Conservation (phyloP, 225 moss, liverwort and hornwort species). For the Bryum argenteum region DNA sequence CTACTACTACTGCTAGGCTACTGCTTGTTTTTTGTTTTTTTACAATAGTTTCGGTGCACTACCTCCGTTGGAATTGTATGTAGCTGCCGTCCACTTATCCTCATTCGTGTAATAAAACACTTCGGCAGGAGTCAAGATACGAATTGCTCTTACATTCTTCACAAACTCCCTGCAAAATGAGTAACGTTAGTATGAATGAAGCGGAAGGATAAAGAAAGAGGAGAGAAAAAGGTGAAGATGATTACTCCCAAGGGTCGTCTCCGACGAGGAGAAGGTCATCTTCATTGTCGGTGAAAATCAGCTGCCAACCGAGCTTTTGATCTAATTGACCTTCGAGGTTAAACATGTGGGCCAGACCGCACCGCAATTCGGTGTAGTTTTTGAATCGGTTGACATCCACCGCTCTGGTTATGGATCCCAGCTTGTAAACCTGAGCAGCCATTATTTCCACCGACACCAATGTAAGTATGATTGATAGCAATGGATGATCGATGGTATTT, state of each 20-base stretch:
- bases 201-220: too few species aligned
- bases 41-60: conserved; percentile 57
- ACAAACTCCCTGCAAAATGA: conserved; percentile 66
- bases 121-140: conserved; percentile 83
- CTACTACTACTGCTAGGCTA: conserved; percentile 2
- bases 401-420: conserved; percentile 86
- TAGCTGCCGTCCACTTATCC: conserved; percentile 50
- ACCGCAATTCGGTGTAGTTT: conserved; percentile 70
- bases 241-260: conserved; percentile 88
- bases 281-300: conserved; percentile 86
- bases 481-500: not conserved
- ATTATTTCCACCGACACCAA: conserved; percentile 11
- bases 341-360: conserved; percentile 85
- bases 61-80: conserved; percentile 47
- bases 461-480: not conserved
- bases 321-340: conserved; percentile 85
- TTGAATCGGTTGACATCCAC: conserved; percentile 85
- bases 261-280: conserved; percentile 87
- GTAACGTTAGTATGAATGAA: too few species aligned
- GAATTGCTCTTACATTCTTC: conserved; percentile 76
- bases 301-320: conserved; percentile 82
- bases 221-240: not conserved
- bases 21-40: conserved; percentile 15
- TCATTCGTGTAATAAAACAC: conserved; percentile 77
- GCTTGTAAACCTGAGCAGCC: conserved; percentile 72